Base-by-base conservation (phyloP, 495 filamentous ascomycete genomes). In the Penicillium macrosclerotiorum region DNA sequence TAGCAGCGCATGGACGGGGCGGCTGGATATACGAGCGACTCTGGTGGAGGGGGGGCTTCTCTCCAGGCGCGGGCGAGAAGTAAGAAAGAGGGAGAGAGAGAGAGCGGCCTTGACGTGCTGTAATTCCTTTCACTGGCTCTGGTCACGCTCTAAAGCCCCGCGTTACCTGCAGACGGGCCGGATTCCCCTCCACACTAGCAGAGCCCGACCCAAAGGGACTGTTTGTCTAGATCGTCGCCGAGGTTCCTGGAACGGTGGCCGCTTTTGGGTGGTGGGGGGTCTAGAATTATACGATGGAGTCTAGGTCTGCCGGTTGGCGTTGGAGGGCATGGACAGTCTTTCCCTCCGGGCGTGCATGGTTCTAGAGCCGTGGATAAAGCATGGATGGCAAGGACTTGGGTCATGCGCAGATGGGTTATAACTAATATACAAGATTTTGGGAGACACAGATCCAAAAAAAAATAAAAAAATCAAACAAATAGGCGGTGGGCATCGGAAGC, bases 401-500 rank as follows among this genome's bases (percentile, higher is more conserved):
- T 16, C 11, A 32, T 24, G 27, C 18, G 23, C 19, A 32, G 27
- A 5, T 34, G 40, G 14, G 16, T 13, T 16, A 23, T 23, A 34
- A 32, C 27, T 33, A 43, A 25, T 43, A 43, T 41, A 41, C 38
- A 41, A 17, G 20, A 17, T 41, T 37, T 38, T 9, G 11, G 25
- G 36, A 38, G 17, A 13, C 19, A 8, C n/a, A n/a, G n/a, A n/a
- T n/a, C n/a, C n/a, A n/a, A n/a, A n/a, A n/a, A n/a, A n/a, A n/a
- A n/a, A n/a, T n/a, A n/a, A n/a, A n/a, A n/a, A n/a, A n/a, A n/a
- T n/a, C n/a, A n/a, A n/a, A n/a, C n/a, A n/a, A n/a, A n/a, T n/a
- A 16, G 25, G 25, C 5, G 25, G 25, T 27, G 25, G 25, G 25
- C 6, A 16, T 8, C 14, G 22, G n/a, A 11, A 25, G n/a, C n/a